Conservation (phyloP, 2,329 filamentous ascomycete genomes). For the Xylaria sp. region DNA sequence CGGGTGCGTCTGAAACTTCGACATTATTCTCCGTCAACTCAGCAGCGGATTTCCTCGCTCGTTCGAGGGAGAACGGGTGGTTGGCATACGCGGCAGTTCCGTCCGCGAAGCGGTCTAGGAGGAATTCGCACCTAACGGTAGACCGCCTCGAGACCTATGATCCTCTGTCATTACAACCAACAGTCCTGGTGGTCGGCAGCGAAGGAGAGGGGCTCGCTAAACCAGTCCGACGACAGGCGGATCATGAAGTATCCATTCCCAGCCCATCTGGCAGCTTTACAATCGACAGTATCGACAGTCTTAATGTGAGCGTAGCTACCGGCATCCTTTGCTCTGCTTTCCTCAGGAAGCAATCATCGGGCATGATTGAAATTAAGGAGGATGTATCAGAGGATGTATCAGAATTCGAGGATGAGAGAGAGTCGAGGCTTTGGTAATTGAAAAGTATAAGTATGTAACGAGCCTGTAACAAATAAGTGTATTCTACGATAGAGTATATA, state of each 20-base stretch:
- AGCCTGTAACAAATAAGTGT: slow-evolving; percentile 19
- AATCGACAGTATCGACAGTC: slow-evolving; percentile 77
- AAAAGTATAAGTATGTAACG: slow-evolving; percentile 27
- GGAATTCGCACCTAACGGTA: slow-evolving; percentile 59
- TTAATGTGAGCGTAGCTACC: slow-evolving; percentile 93
- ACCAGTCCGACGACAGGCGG: slow-evolving; percentile 71
- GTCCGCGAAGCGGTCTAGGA: slow-evolving; percentile 51
- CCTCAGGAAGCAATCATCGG: slow-evolving; percentile 55
- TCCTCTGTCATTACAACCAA: slow-evolving; percentile 70
- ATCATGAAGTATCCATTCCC: slow-evolving; percentile 74
- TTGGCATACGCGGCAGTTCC: slow-evolving; percentile 80
- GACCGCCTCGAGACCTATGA: slow-evolving; percentile 60
- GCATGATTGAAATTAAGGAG: slow-evolving; percentile 40
- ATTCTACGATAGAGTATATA: slow-evolving; percentile 23
- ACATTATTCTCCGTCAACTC: slow-evolving; percentile 76
- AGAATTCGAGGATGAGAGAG: slow-evolving; percentile 34
- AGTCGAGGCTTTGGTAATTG: slow-evolving; percentile 39
- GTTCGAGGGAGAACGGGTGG: slow-evolving; percentile 80
- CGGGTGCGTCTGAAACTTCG: slow-evolving; percentile 85
- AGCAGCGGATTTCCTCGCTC: slow-evolving; percentile 74
- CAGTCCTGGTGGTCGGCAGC: slow-evolving; percentile 83
- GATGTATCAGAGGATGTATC: slow-evolving; percentile 27
- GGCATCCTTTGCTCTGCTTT: slow-evolving; percentile 79
- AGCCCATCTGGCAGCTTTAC: slow-evolving; percentile 57
- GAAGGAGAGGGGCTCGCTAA: slow-evolving; percentile 80